phyloP scores from a whole-genome alignment of 768 basidiomycete species.

The Pisolithus microcarpus region DNA sequence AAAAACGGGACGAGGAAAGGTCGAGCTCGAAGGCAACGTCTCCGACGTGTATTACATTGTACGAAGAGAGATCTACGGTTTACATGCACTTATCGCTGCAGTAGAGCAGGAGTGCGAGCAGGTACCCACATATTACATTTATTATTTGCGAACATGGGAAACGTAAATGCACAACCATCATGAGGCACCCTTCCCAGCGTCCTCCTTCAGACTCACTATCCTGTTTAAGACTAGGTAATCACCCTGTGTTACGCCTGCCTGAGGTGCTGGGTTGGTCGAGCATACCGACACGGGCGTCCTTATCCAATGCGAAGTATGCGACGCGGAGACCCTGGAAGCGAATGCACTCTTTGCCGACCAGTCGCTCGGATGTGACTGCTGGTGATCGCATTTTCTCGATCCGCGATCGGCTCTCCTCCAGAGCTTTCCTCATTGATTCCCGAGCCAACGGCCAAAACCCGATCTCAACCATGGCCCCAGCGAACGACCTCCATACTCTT shows the following conservation, averaged over 20 bases:
- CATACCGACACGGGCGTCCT: conserved; percentile 64
- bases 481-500: conserved; percentile 73
- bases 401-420: conserved; percentile 53
- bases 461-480: conserved; percentile 78
- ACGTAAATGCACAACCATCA: background rate
- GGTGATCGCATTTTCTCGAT: conserved; percentile 63
- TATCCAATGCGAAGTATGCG: conserved; percentile 91
- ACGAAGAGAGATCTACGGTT: conserved; percentile 78
- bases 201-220: conserved; percentile 93
- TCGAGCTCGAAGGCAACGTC: conserved; percentile 85
- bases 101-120: conserved; percentile 18
- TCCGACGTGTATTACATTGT: conserved; percentile 88
- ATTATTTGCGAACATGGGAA: background rate
- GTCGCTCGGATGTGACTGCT: conserved; percentile 61
- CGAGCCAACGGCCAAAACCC: conserved; percentile 86
- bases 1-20: conserved; percentile 77
- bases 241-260: conserved; percentile 48
- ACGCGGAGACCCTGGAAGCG: conserved; percentile 96
- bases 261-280: conserved; percentile 46
- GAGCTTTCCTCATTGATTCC: conserved; percentile 55
- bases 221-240: conserved; percentile 85
- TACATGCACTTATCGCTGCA: conserved; percentile 84
- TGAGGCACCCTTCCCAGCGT: conserved; percentile 60
- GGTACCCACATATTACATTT: conserved; percentile 8
- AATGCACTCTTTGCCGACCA: conserved; percentile 86